Evolutionary conservation across 495 filamentous ascomycete species (phyloP).

Genomic region (Podospora pseudocomata): DNA sequence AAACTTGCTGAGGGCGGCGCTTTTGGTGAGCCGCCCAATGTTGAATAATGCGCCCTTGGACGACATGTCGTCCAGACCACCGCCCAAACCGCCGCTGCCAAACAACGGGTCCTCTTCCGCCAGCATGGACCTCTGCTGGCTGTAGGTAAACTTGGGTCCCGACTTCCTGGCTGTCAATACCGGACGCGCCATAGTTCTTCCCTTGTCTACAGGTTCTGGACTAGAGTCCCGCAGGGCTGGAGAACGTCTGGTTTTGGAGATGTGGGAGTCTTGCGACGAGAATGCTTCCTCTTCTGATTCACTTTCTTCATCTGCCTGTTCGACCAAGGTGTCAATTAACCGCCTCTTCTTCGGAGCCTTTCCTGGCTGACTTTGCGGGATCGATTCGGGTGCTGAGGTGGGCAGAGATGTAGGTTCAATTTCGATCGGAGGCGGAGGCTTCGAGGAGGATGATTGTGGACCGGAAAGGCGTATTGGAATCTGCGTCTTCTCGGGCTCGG

Average conservation of each 20-base stretch:
- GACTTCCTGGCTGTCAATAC: conserved; percentile 24
- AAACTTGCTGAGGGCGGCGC: conserved; percentile 25
- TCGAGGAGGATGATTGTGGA: conserved; percentile 12
- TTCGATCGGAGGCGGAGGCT: background rate
- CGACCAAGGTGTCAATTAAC: conserved; percentile 54
- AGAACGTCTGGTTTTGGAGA: background rate
- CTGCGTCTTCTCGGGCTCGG: conserved; percentile 17
- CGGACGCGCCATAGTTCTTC: conserved; percentile 18
- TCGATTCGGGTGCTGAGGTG: background rate
- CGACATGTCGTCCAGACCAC: conserved; percentile 27
- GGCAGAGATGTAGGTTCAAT: conserved; percentile 18
- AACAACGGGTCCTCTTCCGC: conserved; percentile 40
- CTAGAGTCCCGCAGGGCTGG: conserved; percentile 17
- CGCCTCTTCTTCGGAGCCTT: conserved; percentile 40
- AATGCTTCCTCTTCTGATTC: conserved; percentile 24
- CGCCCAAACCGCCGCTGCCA: conserved; percentile 23
- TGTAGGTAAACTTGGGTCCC: conserved; percentile 45
- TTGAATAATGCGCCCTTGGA: conserved; percentile 39
- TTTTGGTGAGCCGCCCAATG: conserved; percentile 36
- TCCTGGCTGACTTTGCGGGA: background rate
- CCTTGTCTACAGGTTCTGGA: conserved; percentile 15
- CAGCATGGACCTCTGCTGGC: conserved; percentile 47
- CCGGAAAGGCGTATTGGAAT: conserved; percentile 41
- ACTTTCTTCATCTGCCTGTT: conserved; percentile 33
- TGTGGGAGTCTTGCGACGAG: conserved; percentile 11